Evolutionary conservation across 148 eudicot species (phyloP).

Genomic region (Amaranthus hypochondriacus): DNA sequence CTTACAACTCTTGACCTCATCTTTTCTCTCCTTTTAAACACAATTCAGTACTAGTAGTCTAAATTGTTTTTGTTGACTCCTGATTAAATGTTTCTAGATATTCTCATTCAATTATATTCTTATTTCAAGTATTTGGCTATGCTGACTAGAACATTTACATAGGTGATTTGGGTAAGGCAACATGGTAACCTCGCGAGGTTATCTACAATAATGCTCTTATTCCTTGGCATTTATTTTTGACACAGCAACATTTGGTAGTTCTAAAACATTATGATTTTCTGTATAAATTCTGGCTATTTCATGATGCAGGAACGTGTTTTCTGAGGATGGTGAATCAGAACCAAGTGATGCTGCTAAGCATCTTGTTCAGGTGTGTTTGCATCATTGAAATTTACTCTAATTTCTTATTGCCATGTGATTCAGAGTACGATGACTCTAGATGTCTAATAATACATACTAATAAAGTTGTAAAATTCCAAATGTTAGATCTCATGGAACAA

Average conservation of each 20-base stretch:
- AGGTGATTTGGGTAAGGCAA: too few species aligned
- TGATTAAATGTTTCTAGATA: too few species aligned
- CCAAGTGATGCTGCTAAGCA: constrained; percentile 64
- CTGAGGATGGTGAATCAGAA: constrained; percentile 66
- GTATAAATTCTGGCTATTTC: background rate
- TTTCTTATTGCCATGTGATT: constrained; percentile 5
- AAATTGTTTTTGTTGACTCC: too few species aligned
- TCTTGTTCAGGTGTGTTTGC: constrained; percentile 65
- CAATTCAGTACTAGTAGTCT: too few species aligned
- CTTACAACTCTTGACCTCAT: too few species aligned
- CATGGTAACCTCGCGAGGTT: too few species aligned
- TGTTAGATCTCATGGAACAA: background rate
- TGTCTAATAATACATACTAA: background rate
- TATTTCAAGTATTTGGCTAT: too few species aligned
- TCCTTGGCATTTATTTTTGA: too few species aligned
- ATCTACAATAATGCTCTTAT: too few species aligned
- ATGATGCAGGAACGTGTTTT: constrained; percentile 65
- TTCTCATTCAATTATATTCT: too few species aligned
- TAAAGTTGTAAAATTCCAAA: background rate
- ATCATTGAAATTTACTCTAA: constrained; percentile 12
- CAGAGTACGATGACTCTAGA: background rate
- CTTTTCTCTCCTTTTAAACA: too few species aligned
- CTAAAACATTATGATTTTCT: background rate
- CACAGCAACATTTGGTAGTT: background rate
- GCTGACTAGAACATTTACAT: too few species aligned